Evolutionary conservation across 2,329 filamentous ascomycete species (phyloP).

Genomic region (Graphiopsis chlorocephala): DNA sequence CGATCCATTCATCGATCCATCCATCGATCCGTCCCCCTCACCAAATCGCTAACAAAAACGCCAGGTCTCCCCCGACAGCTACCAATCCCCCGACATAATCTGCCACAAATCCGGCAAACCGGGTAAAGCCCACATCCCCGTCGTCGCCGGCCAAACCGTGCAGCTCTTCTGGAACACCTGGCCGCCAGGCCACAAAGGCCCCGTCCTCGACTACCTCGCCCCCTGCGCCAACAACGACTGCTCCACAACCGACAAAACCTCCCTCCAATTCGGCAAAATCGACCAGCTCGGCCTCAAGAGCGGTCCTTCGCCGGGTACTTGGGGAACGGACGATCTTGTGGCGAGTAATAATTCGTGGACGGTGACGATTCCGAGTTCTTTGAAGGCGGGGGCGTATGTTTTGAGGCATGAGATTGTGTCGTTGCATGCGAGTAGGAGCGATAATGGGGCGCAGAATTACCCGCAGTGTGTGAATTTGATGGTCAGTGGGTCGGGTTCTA

Average conservation of each 20-base stretch:
- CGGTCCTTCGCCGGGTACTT: conserved; percentile 46
- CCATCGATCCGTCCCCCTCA: neutral
- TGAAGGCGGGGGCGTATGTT: conserved; percentile 51
- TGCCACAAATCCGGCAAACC: conserved; percentile 37
- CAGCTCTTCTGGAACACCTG: conserved; percentile 58
- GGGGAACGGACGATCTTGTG: conserved; percentile 56
- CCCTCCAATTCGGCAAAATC: conserved; percentile 64
- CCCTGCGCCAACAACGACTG: conserved; percentile 57
- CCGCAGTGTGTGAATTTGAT: conserved; percentile 45
- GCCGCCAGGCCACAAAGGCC: conserved; percentile 63
- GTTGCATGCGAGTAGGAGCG: conserved; percentile 43
- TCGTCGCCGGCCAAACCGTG: conserved; percentile 35
- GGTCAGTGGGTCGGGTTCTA: conserved; percentile 40
- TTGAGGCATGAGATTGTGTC: conserved; percentile 54
- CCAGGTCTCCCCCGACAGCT: conserved; percentile 35
- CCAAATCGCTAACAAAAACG: neutral
- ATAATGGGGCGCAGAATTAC: conserved; percentile 52
- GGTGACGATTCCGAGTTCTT: conserved; percentile 43
- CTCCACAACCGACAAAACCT: conserved; percentile 51
- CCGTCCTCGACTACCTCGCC: conserved; percentile 64
- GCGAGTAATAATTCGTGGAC: conserved; percentile 49
- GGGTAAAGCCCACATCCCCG: conserved; percentile 33
- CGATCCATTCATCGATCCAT: neutral
- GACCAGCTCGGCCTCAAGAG: conserved; percentile 53
- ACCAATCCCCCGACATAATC: conserved; percentile 31